Evolutionary conservation across 768 basidiomycete genomes (phyloP).

Genomic region (Rhizopogon vinicolor): DNA sequence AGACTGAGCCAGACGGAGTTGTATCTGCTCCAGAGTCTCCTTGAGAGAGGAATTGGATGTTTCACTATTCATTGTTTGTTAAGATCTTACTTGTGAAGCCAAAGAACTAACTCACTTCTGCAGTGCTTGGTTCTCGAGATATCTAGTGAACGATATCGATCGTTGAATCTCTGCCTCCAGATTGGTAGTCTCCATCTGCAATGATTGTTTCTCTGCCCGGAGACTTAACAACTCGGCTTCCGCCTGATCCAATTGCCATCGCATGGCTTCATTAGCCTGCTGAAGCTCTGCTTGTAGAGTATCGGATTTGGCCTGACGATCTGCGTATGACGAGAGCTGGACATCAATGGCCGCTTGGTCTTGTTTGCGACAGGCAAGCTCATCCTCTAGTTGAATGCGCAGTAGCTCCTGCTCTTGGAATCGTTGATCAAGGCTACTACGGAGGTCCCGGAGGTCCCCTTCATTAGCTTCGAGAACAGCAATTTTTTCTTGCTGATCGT

Average conservation of each 20-base stretch:
- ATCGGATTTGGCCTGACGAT: constrained; percentile 26
- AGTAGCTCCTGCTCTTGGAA: constrained; percentile 29
- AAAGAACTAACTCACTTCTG: constrained; percentile 44
- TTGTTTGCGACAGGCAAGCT: constrained; percentile 28
- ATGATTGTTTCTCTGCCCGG: constrained; percentile 45
- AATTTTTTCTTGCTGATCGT: constrained; percentile 15
- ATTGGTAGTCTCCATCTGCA: constrained; percentile 54
- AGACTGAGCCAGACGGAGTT: constrained; percentile 41
- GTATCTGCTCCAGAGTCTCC: constrained; percentile 36
- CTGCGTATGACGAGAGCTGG: constrained; percentile 21
- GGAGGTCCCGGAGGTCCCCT: constrained; percentile 26
- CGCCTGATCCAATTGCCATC: constrained; percentile 37
- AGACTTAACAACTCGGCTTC: constrained; percentile 30
- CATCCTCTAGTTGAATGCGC: constrained; percentile 33
- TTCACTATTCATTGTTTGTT: constrained; percentile 36
- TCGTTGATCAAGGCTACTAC: constrained; percentile 35
- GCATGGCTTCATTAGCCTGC: constrained; percentile 30
- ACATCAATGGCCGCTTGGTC: constrained; percentile 25
- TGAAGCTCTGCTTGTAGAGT: constrained; percentile 30
- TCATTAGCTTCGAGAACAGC: constrained; percentile 29
- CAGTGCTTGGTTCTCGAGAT: constrained; percentile 58
- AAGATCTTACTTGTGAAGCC: constrained; percentile 6
- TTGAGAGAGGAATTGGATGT: constrained; percentile 33
- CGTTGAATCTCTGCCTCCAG: constrained; percentile 66
- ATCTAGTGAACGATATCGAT: constrained; percentile 53